A percentile compares a stretch with the other conserved stretches of the same genome.
Conservation (phyloP, 225 moss, liverwort and hornwort genomes). For the Marchantia polymorpha region DNA sequence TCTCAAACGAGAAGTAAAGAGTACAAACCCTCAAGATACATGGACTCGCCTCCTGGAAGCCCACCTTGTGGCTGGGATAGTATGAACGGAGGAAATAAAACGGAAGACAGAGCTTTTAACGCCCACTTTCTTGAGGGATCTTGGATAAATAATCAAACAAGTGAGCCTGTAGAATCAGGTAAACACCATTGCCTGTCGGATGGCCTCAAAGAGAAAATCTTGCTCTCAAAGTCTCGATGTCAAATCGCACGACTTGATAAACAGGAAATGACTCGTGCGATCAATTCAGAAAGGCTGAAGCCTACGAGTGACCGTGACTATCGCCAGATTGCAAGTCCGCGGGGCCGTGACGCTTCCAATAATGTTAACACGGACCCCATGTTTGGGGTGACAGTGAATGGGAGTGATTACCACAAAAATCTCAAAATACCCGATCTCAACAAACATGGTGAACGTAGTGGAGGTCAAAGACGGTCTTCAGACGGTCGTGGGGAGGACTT, state of each 20-base stretch:
- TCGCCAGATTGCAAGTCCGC: slow-evolving; percentile 9
- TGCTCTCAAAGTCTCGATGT: slow-evolving; percentile 6
- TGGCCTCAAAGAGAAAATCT: slow-evolving; percentile 29
- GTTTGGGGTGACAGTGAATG: slow-evolving; percentile 1
- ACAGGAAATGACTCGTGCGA: slow-evolving; percentile 7
- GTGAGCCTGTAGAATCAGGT: slow-evolving; percentile 36
- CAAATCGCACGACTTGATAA: slow-evolving; percentile 25
- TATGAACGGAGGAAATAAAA: slow-evolving; percentile 31
- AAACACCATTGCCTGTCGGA: slow-evolving; percentile 31
- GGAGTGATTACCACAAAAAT: slow-evolving; percentile 10
- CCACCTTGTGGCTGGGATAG: slow-evolving; percentile 88
- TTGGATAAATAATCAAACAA: slow-evolving; percentile 49
- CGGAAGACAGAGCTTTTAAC: slow-evolving; percentile 39
- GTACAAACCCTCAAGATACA: slow-evolving; percentile 51
- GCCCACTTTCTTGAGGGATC: slow-evolving; percentile 48
- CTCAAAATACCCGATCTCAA: slow-evolving; percentile 15
- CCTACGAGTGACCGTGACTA: slow-evolving; percentile 6
- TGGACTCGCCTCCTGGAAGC: slow-evolving; percentile 70
- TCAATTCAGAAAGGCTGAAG: slow-evolving; percentile 15
- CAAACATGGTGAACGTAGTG: slow-evolving; percentile 27
- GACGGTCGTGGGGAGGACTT: slow-evolving; percentile 14
- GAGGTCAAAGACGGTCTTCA: slow-evolving; percentile 39
- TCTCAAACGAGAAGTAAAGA: slow-evolving; percentile 47
- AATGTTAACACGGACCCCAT: background rate
- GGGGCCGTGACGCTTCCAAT: background rate